Conservation (phyloP, 2,329 filamentous ascomycete species). For the Lachnellula cervina region DNA sequence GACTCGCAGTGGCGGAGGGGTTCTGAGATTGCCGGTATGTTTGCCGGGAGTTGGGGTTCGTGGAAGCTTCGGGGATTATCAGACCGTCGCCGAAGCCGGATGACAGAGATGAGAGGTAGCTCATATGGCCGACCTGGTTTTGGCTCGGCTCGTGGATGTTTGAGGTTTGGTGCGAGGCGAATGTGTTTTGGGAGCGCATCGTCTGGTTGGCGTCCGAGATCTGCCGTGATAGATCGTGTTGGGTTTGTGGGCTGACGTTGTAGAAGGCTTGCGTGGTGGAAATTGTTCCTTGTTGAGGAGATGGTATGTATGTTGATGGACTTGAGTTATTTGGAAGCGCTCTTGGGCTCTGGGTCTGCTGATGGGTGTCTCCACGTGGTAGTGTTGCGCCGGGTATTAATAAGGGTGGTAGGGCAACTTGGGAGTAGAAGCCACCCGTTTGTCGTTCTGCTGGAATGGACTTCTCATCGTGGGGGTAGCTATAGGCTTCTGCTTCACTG, state of each 20-base stretch:
- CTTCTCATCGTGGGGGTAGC: slow-evolving; percentile 17
- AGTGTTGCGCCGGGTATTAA: slow-evolving; percentile 13
- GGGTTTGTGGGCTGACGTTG: slow-evolving; percentile 5
- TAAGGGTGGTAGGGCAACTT: slow-evolving; percentile 8
- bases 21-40: slow-evolving; percentile 20
- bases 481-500: slow-evolving; percentile 2
- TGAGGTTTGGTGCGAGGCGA: slow-evolving; percentile 15
- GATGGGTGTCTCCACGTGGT: slow-evolving; percentile 11
- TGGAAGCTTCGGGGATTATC: slow-evolving; percentile 37
- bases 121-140: slow-evolving; percentile 24
- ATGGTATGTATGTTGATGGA: slow-evolving; percentile 10
- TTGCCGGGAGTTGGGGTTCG: slow-evolving; percentile 13
- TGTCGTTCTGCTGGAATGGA: slow-evolving; percentile 9
- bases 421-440: slow-evolving; percentile 16
- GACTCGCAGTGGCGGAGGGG: slow-evolving; percentile 2
- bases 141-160: slow-evolving; percentile 22
- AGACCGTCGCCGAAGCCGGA: slow-evolving; percentile 61
- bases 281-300: slow-evolving; percentile 7
- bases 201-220: slow-evolving; percentile 6
- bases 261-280: slow-evolving; percentile 13
- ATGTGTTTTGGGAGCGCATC: slow-evolving; percentile 15
- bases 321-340: slow-evolving; percentile 12
- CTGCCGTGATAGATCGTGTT: slow-evolving; percentile 8
- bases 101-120: slow-evolving; percentile 54
- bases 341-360: slow-evolving; percentile 10